A percentile compares a stretch with the other conserved stretches of the same genome.
Evolutionary conservation across 2,329 filamentous ascomycete genomes (phyloP).

Genomic region (Fusarium sp.): DNA sequence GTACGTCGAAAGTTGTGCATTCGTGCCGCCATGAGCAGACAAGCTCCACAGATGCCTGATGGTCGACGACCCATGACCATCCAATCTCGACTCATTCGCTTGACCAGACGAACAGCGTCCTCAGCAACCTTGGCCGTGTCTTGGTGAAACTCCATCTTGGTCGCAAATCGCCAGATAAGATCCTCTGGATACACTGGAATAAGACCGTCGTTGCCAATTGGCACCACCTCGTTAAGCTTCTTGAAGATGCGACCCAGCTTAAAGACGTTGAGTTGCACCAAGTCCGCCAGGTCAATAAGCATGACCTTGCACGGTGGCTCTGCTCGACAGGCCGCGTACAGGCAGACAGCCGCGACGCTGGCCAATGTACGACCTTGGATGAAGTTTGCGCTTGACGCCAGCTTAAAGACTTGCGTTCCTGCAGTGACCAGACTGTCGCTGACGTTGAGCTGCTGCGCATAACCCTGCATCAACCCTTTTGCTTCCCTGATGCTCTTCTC

Average conservation of each 20-base stretch:
- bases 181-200: slow-evolving; percentile 85
- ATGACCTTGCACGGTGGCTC: slow-evolving; percentile 84
- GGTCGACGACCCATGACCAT: slow-evolving; percentile 95
- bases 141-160: slow-evolving; percentile 88
- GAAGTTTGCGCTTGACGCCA: slow-evolving; percentile 78
- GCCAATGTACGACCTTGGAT: slow-evolving; percentile 86
- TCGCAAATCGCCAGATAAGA: slow-evolving; percentile 89
- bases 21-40: slow-evolving; percentile 90
- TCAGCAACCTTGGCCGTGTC: slow-evolving; percentile 85
- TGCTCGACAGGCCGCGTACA: slow-evolving; percentile 88
- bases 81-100: slow-evolving; percentile 96
- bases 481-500: slow-evolving; percentile 69
- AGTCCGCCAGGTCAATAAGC: slow-evolving; percentile 94
- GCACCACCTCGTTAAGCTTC: slow-evolving; percentile 76
- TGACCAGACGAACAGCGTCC: slow-evolving; percentile 86
- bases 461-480: slow-evolving; percentile 67
- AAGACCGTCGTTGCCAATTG: slow-evolving; percentile 71
- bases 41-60: slow-evolving; percentile 92
- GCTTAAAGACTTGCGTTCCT: slow-evolving; percentile 78
- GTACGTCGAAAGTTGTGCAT: slow-evolving; percentile 99
- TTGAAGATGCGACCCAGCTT: slow-evolving; percentile 91
- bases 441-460: slow-evolving; percentile 67
- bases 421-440: slow-evolving; percentile 70
- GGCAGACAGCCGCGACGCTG: slow-evolving; percentile 87
- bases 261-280: slow-evolving; percentile 86